Conservation (phyloP, 1,284 basidiomycete genomes). For the Phylloporus sp. region DNA sequence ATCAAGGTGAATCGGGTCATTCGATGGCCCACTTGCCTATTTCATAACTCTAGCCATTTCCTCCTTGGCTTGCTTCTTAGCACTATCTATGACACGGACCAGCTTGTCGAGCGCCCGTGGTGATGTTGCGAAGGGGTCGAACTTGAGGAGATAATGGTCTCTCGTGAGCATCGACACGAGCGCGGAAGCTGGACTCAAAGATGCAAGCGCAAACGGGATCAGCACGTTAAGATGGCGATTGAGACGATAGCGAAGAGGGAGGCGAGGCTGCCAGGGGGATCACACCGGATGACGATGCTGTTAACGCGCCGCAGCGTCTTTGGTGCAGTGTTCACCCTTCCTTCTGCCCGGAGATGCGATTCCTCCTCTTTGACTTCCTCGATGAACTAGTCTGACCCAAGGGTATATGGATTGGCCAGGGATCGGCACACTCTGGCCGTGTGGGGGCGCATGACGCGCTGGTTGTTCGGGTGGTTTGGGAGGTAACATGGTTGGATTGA, state of each 20-base stretch:
- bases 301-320: too few species aligned
- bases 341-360: conserved; percentile 17
- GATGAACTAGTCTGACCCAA: conserved; percentile 56
- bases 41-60: conserved; percentile 72
- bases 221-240: too few species aligned
- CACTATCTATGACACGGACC: conserved; percentile 75
- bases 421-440: conserved; percentile 75
- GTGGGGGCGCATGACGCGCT: conserved; percentile 55
- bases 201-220: conserved; percentile 6
- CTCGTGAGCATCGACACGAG: conserved; percentile 72
- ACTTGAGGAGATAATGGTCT: conserved; percentile 77
- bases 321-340: conserved; percentile 32
- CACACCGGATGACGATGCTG: conserved; percentile 64
- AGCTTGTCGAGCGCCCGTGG: conserved; percentile 70
- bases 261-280: conserved; percentile 50
- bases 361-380: conserved; percentile 36
- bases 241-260: conserved; percentile 25
- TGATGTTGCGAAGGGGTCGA: conserved; percentile 74
- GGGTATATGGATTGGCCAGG: conserved; percentile 72
- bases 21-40: conserved; percentile 68
- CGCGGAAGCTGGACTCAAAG: conserved; percentile 40
- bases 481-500: conserved; percentile 66
- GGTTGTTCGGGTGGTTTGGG: conserved; percentile 68
- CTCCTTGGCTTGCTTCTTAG: conserved; percentile 77
- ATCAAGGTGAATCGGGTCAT: conserved; percentile 18